Conservation (phyloP, 257 asterid genomes). For the Solanum tacnaense region DNA sequence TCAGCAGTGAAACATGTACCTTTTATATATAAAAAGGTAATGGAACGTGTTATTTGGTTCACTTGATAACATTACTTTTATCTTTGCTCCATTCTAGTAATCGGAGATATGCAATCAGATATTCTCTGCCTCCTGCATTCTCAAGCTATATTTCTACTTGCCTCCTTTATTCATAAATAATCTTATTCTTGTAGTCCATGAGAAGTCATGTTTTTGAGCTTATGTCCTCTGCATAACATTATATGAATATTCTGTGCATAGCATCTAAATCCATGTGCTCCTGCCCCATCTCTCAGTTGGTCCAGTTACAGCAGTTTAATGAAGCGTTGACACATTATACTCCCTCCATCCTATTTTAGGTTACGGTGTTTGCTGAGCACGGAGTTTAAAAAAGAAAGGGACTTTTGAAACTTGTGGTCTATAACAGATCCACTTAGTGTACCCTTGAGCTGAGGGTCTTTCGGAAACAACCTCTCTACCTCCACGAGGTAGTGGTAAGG, state of each 20-base stretch:
- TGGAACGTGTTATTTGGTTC: neutral
- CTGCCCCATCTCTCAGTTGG: neutral
- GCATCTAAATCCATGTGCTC: neutral
- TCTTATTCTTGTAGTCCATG: neutral
- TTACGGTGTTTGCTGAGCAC: neutral
- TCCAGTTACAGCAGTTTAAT: neutral
- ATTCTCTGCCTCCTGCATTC: neutral
- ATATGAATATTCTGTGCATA: neutral
- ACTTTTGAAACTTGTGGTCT: neutral
- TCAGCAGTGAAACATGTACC: neutral
- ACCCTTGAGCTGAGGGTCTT: neutral
- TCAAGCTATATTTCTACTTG: neutral
- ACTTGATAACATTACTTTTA: neutral
- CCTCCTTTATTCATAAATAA: neutral
- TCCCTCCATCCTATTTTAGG: neutral
- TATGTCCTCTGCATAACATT: neutral
- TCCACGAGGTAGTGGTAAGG: no score
- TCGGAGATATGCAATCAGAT: neutral
- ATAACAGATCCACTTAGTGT: neutral
- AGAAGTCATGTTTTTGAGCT: neutral
- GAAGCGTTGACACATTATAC: neutral
- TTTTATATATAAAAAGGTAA: neutral
- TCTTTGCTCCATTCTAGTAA: neutral
- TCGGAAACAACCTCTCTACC: neutral
- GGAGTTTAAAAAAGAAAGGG: neutral